Base-by-base conservation (phyloP, 306 rosid species). In the Dalbergia oliveri region DNA sequence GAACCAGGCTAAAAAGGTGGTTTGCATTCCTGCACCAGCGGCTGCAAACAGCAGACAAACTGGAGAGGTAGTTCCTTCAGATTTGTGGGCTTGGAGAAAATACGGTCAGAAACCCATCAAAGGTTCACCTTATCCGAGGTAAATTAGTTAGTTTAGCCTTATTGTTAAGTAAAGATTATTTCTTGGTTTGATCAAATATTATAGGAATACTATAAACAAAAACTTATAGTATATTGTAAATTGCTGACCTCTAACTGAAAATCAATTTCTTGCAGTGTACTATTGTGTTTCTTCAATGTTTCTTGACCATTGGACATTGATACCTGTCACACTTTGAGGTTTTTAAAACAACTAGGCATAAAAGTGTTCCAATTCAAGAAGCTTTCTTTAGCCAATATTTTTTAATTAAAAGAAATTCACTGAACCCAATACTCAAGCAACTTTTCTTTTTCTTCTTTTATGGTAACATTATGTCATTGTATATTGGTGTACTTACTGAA, bases 1-100 rank as follows among this genome's bases (percentile, higher is more conserved):
- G 86, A 92, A 89, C 76, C 94, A 89, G 87, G 92, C 88, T 18
- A 94, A 92, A 89, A 91, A 92, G 81, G 98, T 94, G 8, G 94
- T 94, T 0, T 94, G 98, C 23, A 92, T 94, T 86, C 98, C 97
- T 19, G 97, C 98, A 49, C 98, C 98, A 69, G 94, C 97, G 33
- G 93, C 93, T 35, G 90, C 88, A 72, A 94, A 89, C 83, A 94
- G 89, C 86, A 89, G 98, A 81, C 88, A 94, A 56, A 92, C 87
- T 57, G 97, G 98, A 72, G 98, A 94, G 84, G 93, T 92, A 60
- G 98, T 94, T 84, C 98, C 98, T 12, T 94, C 97, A 44, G 98
- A 94, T 91, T 90, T 94, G 79, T 94, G 98, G 98, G 98, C 97
- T 59, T 94, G 98, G 98, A 89, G 98, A 80, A 94, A 94, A 88